Evolutionary conservation across 306 rosid species (phyloP).

Genomic region (Canavalia ensiformis): DNA sequence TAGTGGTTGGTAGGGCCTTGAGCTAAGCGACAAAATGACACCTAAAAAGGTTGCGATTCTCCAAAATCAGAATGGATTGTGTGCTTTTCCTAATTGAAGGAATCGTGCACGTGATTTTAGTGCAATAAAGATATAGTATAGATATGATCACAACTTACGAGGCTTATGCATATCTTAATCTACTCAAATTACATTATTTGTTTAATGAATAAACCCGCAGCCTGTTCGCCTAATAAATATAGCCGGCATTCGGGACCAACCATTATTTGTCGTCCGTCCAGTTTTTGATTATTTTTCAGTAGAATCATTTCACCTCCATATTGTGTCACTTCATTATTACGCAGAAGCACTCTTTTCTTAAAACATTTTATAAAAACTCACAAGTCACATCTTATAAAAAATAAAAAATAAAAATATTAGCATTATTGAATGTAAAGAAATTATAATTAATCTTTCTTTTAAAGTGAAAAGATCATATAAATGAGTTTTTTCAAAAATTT

Average conservation of each 20-base stretch:
- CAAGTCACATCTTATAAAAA: too few species aligned
- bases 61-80: slow-evolving; percentile 11
- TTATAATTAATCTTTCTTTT: too few species aligned
- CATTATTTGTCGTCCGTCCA: not conserved
- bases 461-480: too few species aligned
- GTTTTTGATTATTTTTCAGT: not conserved
- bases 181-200: not conserved
- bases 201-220: not conserved
- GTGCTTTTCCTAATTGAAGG: not conserved
- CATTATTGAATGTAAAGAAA: too few species aligned
- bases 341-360: not conserved
- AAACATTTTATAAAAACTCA: too few species aligned
- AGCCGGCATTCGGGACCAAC: slow-evolving; percentile 48
- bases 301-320: not conserved
- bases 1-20: slow-evolving; percentile 37
- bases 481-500: too few species aligned
- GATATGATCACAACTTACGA: not conserved
- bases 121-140: slow-evolving; percentile 20
- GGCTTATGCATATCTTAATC: slow-evolving; percentile 19
- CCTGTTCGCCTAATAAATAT: slow-evolving; percentile 30
- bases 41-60: not conserved
- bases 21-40: slow-evolving; percentile 39
- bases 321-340: not conserved
- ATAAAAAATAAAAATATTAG: too few species aligned
- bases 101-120: slow-evolving; percentile 50